Percentiles rank a stretch among this genome's conserved stretches.
Conservation (phyloP, 345 rosid species). For the Litchi chinensis region DNA sequence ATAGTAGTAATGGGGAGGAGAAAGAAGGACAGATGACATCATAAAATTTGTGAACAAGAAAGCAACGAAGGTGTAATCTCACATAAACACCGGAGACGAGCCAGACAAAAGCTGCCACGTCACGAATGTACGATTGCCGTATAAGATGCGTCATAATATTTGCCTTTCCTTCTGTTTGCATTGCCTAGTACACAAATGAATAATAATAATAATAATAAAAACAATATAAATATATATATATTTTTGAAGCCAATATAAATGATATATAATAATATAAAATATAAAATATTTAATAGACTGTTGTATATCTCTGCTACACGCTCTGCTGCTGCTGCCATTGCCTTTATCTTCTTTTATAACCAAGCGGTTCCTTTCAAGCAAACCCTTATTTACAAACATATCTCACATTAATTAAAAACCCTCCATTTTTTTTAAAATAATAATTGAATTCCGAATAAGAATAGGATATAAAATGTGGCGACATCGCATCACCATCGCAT, state of each 20-base stretch:
- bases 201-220: not conserved
- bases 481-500: slow-evolving; percentile 56
- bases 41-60: not conserved
- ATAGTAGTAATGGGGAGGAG: too few relatives aligned
- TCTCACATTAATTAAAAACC: not conserved
- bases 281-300: not conserved
- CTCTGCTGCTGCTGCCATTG: not conserved
- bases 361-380: slow-evolving; percentile 65
- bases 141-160: slow-evolving; percentile 27
- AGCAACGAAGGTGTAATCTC: not conserved
- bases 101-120: slow-evolving; percentile 32
- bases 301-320: not conserved
- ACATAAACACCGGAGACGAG: not conserved
- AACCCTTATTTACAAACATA: slow-evolving; percentile 15
- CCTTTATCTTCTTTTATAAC: not conserved
- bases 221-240: too few relatives aligned
- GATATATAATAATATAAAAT: not conserved
- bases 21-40: slow-evolving; percentile 10
- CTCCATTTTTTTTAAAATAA: too few relatives aligned
- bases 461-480: not conserved
- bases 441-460: not conserved
- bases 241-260: too few relatives aligned
- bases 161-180: not conserved
- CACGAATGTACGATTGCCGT: slow-evolving; percentile 31
- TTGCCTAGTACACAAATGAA: not conserved